Evolutionary conservation across 768 basidiomycete genomes (phyloP).

Genomic region (Trametes punicea): DNA sequence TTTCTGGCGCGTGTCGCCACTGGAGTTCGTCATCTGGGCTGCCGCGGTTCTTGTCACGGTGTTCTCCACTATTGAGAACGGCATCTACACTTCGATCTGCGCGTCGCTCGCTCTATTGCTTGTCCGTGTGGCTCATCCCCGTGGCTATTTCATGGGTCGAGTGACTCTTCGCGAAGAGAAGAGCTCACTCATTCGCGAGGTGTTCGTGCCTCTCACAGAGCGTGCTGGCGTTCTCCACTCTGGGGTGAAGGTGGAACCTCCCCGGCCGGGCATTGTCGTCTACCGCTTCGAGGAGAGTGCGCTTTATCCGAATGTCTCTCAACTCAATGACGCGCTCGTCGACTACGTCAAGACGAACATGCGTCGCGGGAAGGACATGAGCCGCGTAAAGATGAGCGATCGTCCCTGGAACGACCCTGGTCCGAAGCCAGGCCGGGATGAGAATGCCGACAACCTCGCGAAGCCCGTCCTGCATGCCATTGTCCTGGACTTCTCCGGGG

Average conservation of each 20-base stretch:
- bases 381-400: constrained; percentile 59
- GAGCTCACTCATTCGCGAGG: constrained; percentile 52
- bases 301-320: constrained; percentile 76
- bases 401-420: constrained; percentile 96
- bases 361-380: constrained; percentile 72
- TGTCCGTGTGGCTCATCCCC: constrained; percentile 82
- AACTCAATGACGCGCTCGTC: constrained; percentile 69
- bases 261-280: constrained; percentile 82
- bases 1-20: constrained; percentile 92
- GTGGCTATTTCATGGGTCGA: constrained; percentile 88
- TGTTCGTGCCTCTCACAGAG: constrained; percentile 75
- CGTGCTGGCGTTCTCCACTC: constrained; percentile 60
- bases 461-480: constrained; percentile 78
- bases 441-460: constrained; percentile 43
- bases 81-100: constrained; percentile 85
- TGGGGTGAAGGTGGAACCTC: constrained; percentile 68
- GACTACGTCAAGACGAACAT: constrained; percentile 78
- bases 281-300: constrained; percentile 92
- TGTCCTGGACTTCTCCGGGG: constrained; percentile 85
- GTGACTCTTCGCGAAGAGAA: constrained; percentile 53
- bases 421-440: constrained; percentile 52
- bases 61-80: constrained; percentile 92
- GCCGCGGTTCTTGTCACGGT: constrained; percentile 87
- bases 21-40: constrained; percentile 87
- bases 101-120: constrained; percentile 78